Percentiles rank a stretch among this genome's conserved stretches.
These are phyloP conservation scores for Linderniella brevidens DNA, from an alignment of 257 asterid species.

Conservation along the genomic window DNA sequence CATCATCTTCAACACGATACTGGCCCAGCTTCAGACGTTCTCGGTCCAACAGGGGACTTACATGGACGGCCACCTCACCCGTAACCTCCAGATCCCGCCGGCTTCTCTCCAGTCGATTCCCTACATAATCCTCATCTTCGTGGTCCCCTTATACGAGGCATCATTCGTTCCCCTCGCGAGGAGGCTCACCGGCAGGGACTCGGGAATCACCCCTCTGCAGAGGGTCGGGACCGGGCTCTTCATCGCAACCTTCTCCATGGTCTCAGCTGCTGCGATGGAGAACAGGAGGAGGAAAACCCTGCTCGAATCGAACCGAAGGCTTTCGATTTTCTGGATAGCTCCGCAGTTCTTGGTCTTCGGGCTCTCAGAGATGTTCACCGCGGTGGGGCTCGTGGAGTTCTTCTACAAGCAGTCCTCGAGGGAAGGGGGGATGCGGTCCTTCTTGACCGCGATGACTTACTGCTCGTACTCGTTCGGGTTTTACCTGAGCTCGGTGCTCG, in stretches of 20 bases:
- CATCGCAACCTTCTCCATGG: conserved; percentile 69
- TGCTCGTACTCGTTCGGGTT: conserved; percentile 88
- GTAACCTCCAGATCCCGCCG: conserved; percentile 63
- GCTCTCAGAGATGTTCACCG: conserved; percentile 78
- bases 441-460: conserved; percentile 61
- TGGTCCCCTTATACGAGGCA: conserved; percentile 72
- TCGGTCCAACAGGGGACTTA: conserved; percentile 87
- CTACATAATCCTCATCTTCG: conserved; percentile 53
- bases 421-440: conserved; percentile 46
- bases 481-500: conserved; percentile 61
- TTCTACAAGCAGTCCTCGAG: conserved; percentile 53
- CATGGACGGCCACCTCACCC: conserved; percentile 60
- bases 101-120: conserved; percentile 97
- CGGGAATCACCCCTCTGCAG: conserved; percentile 58
- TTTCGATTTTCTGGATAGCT: conserved; percentile 73
- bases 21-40: conserved; percentile 92
- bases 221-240: conserved; percentile 72
- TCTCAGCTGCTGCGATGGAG: conserved; percentile 69
- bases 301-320: neutral
- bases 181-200: conserved; percentile 36
- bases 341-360: conserved; percentile 82
- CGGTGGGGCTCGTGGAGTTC: conserved; percentile 80
- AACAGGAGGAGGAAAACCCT: conserved; percentile 29
- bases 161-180: conserved; percentile 70
- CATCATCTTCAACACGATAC: conserved; percentile 76